These are phyloP conservation scores for Pyrenochaeta sp. DNA, from an alignment of 2,329 filamentous ascomycete species.

Conservation along the genomic window DNA sequence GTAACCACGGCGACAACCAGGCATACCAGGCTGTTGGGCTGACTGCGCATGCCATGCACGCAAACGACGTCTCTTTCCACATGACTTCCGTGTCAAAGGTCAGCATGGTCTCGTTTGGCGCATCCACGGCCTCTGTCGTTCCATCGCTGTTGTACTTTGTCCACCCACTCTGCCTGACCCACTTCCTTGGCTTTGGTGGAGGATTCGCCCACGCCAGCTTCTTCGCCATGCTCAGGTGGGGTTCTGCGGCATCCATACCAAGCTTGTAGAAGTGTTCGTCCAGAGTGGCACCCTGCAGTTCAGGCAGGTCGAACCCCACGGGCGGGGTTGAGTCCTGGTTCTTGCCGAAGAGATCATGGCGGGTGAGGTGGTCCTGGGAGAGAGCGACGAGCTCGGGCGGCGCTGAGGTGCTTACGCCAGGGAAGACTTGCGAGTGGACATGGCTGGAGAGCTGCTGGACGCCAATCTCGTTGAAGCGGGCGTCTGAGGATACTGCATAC, in stretches of 20 bases:
- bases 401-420: slow-evolving; percentile 60
- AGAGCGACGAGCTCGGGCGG: slow-evolving; percentile 79
- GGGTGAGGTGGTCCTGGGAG: slow-evolving; percentile 80
- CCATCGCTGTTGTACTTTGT: slow-evolving; percentile 88
- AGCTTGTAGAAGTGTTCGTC: slow-evolving; percentile 95
- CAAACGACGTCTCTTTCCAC: slow-evolving; percentile 91
- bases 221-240: slow-evolving; percentile 79
- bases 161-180: slow-evolving; percentile 86
- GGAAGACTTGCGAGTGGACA: slow-evolving; percentile 86
- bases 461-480: slow-evolving; percentile 90
- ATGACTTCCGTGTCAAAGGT: slow-evolving; percentile 97
- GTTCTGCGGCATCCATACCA: slow-evolving; percentile 85
- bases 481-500: slow-evolving; percentile 53
- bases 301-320: slow-evolving; percentile 85
- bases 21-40: slow-evolving; percentile 94
- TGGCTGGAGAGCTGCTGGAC: slow-evolving; percentile 91
- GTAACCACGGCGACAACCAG: slow-evolving; percentile 94
- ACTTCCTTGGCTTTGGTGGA: slow-evolving; percentile 72
- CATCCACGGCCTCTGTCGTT: slow-evolving; percentile 73
- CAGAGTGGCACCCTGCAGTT: slow-evolving; percentile 78
- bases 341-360: slow-evolving; percentile 90
- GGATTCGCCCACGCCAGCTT: slow-evolving; percentile 71
- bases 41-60: slow-evolving; percentile 95
- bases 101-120: slow-evolving; percentile 81
- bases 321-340: slow-evolving; percentile 78